Conservation (phyloP, 306 rosid species). For the Prunus fruticosa region DNA sequence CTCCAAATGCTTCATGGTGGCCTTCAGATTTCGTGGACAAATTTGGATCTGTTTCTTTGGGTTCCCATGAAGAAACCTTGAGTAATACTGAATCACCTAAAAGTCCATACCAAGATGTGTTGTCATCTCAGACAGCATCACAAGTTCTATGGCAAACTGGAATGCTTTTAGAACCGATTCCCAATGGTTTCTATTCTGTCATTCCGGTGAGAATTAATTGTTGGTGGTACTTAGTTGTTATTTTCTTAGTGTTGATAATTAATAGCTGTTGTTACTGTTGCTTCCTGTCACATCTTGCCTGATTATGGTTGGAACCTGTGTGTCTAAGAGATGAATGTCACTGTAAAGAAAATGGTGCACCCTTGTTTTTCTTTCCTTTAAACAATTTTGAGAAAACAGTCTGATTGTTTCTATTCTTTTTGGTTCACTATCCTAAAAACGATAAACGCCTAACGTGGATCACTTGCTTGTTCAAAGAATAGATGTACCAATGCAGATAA, state of each 20-base stretch:
- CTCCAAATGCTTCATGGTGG: constrained; percentile 89
- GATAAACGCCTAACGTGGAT: not conserved
- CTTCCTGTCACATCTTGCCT: not conserved
- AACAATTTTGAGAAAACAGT: not conserved
- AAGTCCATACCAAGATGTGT: constrained; percentile 49
- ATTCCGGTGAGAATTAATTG: constrained; percentile 61
- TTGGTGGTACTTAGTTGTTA: constrained; percentile 33
- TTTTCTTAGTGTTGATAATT: constrained; percentile 5
- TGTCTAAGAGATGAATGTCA: not conserved
- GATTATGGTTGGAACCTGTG: not conserved
- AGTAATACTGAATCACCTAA: constrained; percentile 53
- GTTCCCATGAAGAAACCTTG: constrained; percentile 62
- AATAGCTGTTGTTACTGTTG: constrained; percentile 7
- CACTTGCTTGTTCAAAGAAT: not conserved
- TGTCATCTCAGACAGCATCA: constrained; percentile 79
- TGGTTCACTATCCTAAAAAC: not conserved
- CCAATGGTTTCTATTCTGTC: constrained; percentile 92
- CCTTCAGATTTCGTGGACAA: constrained; percentile 81
- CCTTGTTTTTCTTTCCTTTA: not conserved
- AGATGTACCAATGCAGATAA: not conserved
- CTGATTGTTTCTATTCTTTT: not conserved
- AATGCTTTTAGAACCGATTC: constrained; percentile 83
- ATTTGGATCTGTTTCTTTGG: constrained; percentile 88
- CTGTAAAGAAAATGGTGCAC: not conserved
- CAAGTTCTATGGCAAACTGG: constrained; percentile 90